Conservation (phyloP, 495 filamentous ascomycete species). For the Penicillium riverlandense region DNA sequence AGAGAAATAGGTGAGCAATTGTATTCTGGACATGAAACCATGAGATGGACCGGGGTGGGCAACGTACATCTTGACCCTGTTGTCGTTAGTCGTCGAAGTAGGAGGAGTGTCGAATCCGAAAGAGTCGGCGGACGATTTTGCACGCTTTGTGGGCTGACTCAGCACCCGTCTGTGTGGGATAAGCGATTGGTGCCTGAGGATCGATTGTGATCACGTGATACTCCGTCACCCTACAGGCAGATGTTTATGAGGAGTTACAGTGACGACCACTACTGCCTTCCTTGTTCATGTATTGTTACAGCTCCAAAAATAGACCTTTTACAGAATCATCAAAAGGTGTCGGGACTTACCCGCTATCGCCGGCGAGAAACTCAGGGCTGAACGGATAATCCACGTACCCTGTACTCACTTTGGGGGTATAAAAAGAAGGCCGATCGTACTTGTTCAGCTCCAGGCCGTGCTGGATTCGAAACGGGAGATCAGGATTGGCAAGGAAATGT, state of each 20-base stretch:
- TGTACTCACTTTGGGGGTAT: slow-evolving; percentile 11
- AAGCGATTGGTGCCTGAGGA: slow-evolving; percentile 19
- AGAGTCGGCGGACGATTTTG: slow-evolving; percentile 38
- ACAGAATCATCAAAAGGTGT: no score
- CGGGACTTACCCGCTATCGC: no score
- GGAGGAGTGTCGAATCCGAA: slow-evolving; percentile 35
- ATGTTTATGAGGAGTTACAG: no score
- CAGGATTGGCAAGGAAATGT: slow-evolving; percentile 59
- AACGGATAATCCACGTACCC: no score
- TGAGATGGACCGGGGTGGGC: background rate
- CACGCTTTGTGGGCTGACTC: slow-evolving; percentile 44
- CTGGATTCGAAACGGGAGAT: slow-evolving; percentile 52
- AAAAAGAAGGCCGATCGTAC: slow-evolving; percentile 53
- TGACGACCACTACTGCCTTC: no score
- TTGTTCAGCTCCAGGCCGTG: slow-evolving; percentile 42
- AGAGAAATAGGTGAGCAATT: slow-evolving; percentile 28
- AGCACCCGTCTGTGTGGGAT: slow-evolving; percentile 22
- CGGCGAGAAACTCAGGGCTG: no score
- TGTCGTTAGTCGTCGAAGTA: slow-evolving; percentile 48
- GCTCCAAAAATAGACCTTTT: no score
- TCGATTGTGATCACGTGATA: slow-evolving; percentile 4
- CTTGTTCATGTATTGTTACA: no score
- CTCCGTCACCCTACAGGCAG: background rate
- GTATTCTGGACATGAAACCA: slow-evolving; percentile 3
- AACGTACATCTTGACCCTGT: slow-evolving; percentile 49